Conservation (phyloP, 768 basidiomycete genomes). For the Austroboletus eburneus region DNA sequence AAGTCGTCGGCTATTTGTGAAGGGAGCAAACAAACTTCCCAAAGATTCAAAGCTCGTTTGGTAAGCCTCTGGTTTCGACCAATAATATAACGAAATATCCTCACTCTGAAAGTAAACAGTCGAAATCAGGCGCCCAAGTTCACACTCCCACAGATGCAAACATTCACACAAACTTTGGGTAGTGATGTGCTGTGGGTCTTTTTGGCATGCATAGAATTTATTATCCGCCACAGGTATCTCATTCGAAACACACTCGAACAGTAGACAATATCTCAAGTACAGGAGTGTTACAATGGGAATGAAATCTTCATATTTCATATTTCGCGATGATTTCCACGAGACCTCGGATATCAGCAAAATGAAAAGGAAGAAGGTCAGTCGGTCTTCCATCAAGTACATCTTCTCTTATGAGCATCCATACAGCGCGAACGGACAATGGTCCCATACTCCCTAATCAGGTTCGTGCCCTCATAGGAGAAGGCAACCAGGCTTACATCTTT, state of each 20-base stretch:
- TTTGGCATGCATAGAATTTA: neutral
- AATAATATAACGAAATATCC: no score
- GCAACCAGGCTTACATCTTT: conserved; percentile 83
- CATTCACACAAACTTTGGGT: conserved; percentile 22
- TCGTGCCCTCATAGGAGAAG: conserved; percentile 58
- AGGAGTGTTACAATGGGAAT: conserved; percentile 53
- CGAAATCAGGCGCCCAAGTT: conserved; percentile 1
- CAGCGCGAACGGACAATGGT: conserved; percentile 13
- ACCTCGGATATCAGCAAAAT: conserved; percentile 68
- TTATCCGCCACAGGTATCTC: conserved; percentile 47
- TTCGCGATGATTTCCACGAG: conserved; percentile 67
- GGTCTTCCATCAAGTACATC: neutral
- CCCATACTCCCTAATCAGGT: conserved; percentile 16
- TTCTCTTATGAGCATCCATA: neutral
- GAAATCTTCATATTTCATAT: conserved; percentile 71
- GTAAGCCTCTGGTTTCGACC: no score
- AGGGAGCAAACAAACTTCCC: no score
- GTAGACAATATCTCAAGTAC: conserved; percentile 34
- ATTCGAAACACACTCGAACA: conserved; percentile 59
- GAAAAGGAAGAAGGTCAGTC: conserved; percentile 40
- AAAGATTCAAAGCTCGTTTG: no score
- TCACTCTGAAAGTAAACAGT: conserved; percentile 10
- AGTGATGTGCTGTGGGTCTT: neutral
- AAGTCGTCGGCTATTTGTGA: no score
- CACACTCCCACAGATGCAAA: conserved; percentile 4